phyloP scores from a whole-genome alignment of 1,284 basidiomycete genomes.

The Spongispora temasekensis region DNA sequence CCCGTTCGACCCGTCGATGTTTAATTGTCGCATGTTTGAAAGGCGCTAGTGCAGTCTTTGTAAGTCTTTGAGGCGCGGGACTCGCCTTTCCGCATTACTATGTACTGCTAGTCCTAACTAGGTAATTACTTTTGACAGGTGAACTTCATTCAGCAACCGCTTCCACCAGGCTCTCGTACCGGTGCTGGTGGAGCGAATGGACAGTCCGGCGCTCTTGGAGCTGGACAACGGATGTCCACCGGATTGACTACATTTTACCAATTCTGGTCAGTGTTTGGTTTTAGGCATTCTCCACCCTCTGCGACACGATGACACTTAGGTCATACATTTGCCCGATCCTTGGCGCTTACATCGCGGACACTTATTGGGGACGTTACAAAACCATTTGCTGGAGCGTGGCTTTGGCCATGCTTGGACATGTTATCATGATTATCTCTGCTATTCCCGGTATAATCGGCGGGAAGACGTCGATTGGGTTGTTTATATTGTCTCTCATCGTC shows the following conservation, averaged over 20 bases:
- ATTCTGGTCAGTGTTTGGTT: constrained; percentile 48
- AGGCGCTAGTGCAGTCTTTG: constrained; percentile 68
- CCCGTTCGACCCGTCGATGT: neutral
- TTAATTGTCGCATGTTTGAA: constrained; percentile 39
- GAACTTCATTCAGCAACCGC: constrained; percentile 72
- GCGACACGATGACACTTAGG: constrained; percentile 33
- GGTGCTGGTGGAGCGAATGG: constrained; percentile 59
- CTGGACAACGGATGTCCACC: constrained; percentile 66
- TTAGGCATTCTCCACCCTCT: constrained; percentile 24
- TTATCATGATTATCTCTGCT: constrained; percentile 73
- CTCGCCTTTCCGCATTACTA: neutral
- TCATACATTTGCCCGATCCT: constrained; percentile 60
- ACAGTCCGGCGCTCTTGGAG: constrained; percentile 71
- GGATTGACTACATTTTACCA: constrained; percentile 68
- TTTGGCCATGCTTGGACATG: constrained; percentile 66
- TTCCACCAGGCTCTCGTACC: constrained; percentile 66
- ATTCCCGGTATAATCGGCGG: constrained; percentile 70
- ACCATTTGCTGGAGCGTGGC: constrained; percentile 61
- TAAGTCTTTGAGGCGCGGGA: constrained; percentile 37
- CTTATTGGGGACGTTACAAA: constrained; percentile 74
- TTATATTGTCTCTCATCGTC: constrained; percentile 66
- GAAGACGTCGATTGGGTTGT: constrained; percentile 59
- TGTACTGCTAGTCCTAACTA: too few species aligned
- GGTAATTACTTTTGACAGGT: constrained; percentile 56
- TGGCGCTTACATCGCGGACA: constrained; percentile 78